These are phyloP conservation scores for Pleodorina starrii DNA, from an alignment of 139 green algal species.

Conservation along the genomic window DNA sequence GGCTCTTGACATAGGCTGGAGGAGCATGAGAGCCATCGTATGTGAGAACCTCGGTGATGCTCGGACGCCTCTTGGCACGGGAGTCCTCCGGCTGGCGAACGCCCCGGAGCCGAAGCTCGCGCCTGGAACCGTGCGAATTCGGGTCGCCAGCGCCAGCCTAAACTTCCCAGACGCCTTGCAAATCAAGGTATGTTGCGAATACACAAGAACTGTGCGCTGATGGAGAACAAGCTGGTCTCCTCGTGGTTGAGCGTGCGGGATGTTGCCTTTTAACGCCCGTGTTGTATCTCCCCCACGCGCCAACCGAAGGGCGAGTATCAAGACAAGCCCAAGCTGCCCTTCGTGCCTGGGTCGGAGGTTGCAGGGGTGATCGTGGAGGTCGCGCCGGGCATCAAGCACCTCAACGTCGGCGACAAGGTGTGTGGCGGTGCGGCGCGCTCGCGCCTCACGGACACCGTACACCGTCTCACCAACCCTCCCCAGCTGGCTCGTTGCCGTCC, in stretches of 20 bases:
- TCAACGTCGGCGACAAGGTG: constrained; percentile 84
- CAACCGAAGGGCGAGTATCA: constrained; percentile 85
- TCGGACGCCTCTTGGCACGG: constrained; percentile 31
- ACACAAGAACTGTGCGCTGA: too few relatives aligned
- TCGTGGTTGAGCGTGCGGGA: too few relatives aligned
- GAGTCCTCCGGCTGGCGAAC: constrained; percentile 45
- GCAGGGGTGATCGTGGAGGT: constrained; percentile 82
- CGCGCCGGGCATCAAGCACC: constrained; percentile 68
- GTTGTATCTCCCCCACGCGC: background rate
- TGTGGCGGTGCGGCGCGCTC: too few relatives aligned
- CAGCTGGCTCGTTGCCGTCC: too few relatives aligned
- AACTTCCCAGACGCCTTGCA: constrained; percentile 84
- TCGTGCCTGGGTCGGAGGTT: constrained; percentile 88
- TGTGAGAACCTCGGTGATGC: constrained; percentile 74
- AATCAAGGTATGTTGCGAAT: constrained; percentile 42
- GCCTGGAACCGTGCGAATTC: constrained; percentile 61
- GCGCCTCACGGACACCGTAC: too few relatives aligned
- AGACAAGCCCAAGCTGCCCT: constrained; percentile 83
- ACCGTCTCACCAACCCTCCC: too few relatives aligned
- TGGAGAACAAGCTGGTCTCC: too few relatives aligned
- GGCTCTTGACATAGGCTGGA: too few relatives aligned
- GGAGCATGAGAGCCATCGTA: constrained; percentile 67
- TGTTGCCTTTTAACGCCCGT: too few relatives aligned
- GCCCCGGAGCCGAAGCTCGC: constrained; percentile 12
- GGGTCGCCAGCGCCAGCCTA: constrained; percentile 65